These are phyloP conservation scores for Phytophthora pini DNA, from an alignment of 352 stramenopile genomes.

Conservation along the genomic window DNA sequence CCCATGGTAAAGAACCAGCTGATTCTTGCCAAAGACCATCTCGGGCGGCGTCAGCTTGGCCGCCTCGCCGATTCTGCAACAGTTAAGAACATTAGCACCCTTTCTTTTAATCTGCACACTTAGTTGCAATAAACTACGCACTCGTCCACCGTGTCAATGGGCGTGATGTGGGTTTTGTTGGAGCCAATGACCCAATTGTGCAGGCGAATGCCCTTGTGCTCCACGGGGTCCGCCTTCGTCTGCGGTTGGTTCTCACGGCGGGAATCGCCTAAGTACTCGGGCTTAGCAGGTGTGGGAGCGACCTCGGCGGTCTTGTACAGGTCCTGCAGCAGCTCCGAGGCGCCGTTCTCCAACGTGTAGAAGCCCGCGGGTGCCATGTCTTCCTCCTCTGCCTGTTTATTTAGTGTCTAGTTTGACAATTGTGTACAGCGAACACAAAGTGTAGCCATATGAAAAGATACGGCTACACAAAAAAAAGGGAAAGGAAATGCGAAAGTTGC, in stretches of 20 bases:
- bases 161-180: conserved; percentile 87
- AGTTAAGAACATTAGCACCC: conserved; percentile 13
- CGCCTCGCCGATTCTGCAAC: conserved; percentile 56
- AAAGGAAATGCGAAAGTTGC: not conserved
- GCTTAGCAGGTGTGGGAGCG: not conserved
- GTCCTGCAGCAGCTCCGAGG: conserved; percentile 52
- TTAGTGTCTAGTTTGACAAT: no score
- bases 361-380: conserved; percentile 49
- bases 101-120: not conserved
- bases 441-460: no score
- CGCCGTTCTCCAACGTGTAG: conserved; percentile 58
- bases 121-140: conserved; percentile 26
- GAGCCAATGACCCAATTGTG: conserved; percentile 72
- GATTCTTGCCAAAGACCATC: conserved; percentile 90
- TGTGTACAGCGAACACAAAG: no score
- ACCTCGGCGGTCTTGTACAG: conserved; percentile 40
- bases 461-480: no score
- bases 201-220: conserved; percentile 75
- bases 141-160: conserved; percentile 72
- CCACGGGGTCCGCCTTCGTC: conserved; percentile 58
- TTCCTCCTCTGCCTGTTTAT: not conserved
- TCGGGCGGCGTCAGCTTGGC: conserved; percentile 80
- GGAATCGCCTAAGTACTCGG: conserved; percentile 58
- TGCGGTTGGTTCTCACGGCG: conserved; percentile 46
- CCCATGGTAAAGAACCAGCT: conserved; percentile 78